A percentile compares a stretch with the other conserved stretches of the same genome.
phyloP scores from a whole-genome alignment of 768 basidiomycete genomes.

The Aureoboletus auriporus region DNA sequence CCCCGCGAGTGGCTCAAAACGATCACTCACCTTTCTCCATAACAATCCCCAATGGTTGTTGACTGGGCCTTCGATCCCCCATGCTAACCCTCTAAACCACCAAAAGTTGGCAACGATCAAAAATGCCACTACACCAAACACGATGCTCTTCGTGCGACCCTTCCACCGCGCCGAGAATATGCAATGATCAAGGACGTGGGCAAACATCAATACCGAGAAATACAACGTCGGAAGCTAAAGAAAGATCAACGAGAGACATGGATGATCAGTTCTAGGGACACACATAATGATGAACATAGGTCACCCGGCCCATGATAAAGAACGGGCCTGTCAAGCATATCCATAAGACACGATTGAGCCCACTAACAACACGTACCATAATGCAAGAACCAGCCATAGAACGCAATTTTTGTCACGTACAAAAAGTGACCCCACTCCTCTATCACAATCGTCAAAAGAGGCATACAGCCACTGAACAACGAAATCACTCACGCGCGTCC shows the following conservation, averaged over 20 bases:
- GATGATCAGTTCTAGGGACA: constrained; percentile 26
- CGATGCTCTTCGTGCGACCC: constrained; percentile 61
- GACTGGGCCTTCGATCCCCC: constrained; percentile 89
- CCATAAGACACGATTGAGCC: neutral
- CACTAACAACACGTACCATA: constrained; percentile 52
- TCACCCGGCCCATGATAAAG: constrained; percentile 96
- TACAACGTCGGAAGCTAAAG: constrained; percentile 89
- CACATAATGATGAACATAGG: constrained; percentile 95
- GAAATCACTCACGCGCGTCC: constrained; percentile 62
- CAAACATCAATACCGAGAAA: constrained; percentile 90
- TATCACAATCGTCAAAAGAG: constrained; percentile 23
- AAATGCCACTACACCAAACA: constrained; percentile 60
- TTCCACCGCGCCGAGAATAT: constrained; percentile 76
- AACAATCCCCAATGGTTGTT: constrained; percentile 70
- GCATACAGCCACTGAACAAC: neutral
- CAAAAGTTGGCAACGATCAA: constrained; percentile 78
- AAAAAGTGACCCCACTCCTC: constrained; percentile 95
- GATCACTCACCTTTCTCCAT: constrained; percentile 62
- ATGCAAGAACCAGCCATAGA: constrained; percentile 90
- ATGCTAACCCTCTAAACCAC: constrained; percentile 91
- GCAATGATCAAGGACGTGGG: constrained; percentile 89
- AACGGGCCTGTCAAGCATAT: constrained; percentile 67
- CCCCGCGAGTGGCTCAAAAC: neutral
- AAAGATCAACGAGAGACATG: neutral
- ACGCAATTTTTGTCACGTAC: constrained; percentile 88